Conservation (phyloP, 2,329 filamentous ascomycete species). For the Dendrostoma leiphaemia region DNA sequence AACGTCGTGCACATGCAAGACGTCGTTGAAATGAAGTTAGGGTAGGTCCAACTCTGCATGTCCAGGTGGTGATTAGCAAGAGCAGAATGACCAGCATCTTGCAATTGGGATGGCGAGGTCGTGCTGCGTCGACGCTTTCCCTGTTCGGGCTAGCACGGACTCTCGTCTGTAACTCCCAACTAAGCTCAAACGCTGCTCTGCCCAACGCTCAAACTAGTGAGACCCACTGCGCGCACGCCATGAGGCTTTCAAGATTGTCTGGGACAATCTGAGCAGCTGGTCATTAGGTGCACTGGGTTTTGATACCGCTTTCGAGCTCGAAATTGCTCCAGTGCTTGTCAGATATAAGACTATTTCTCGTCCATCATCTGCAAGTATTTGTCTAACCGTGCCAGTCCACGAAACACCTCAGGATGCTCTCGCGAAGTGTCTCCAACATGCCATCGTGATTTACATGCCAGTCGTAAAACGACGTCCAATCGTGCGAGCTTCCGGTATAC, state of each 20-base stretch:
- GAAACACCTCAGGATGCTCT: background rate
- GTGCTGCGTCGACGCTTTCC: conserved; percentile 5
- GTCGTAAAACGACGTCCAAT: background rate
- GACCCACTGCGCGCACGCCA: background rate
- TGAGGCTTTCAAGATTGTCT: too few relatives aligned
- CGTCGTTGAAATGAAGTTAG: background rate
- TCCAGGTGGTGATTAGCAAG: conserved; percentile 10
- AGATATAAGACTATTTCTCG: background rate
- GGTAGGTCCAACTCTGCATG: background rate
- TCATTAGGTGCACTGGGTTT: too few relatives aligned
- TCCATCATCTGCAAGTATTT: background rate
- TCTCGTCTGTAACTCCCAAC: background rate
- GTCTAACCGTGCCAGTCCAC: background rate
- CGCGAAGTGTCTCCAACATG: background rate
- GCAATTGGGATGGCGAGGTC: background rate
- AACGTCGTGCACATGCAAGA: too few relatives aligned
- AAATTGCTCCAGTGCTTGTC: background rate
- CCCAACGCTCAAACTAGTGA: background rate
- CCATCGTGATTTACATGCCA: conserved; percentile 1
- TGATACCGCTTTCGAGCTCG: background rate
- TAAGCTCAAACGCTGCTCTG: background rate
- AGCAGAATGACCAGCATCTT: background rate
- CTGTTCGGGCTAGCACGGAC: background rate
- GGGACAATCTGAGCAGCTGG: too few relatives aligned
- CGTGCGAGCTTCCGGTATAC: too few relatives aligned